These are phyloP conservation scores for Chytriomyces hyalinus DNA, from an alignment of 192 early-diverging fungal genomes.

Conservation along the genomic window DNA sequence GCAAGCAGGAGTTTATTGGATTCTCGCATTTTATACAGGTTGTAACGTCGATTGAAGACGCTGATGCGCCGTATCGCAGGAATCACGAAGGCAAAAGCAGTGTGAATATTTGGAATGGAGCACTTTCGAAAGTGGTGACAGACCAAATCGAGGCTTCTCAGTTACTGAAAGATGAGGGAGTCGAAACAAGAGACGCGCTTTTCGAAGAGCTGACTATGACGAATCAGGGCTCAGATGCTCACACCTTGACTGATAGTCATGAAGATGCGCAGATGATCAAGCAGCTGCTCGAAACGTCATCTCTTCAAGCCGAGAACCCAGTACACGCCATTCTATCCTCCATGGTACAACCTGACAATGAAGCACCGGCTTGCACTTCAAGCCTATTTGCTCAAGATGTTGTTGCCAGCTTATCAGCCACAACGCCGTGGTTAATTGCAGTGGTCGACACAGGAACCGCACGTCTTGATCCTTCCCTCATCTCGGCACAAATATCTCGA, in stretches of 20 bases:
- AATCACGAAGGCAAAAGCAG: not conserved
- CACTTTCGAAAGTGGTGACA: not conserved
- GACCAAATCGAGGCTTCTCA: not conserved
- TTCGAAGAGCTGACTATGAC: no score
- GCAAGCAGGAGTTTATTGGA: conserved; percentile 7
- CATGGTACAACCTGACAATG: not conserved
- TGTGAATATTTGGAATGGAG: not conserved
- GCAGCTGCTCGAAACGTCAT: not conserved
- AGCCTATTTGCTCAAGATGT: not conserved
- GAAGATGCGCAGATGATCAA: not conserved
- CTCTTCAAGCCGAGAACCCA: not conserved
- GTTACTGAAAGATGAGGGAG: not conserved
- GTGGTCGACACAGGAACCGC: not conserved
- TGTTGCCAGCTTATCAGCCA: not conserved
- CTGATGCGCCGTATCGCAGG: not conserved
- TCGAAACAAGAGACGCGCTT: no score
- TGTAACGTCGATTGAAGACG: not conserved
- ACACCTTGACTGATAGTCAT: no score
- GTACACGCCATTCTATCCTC: not conserved
- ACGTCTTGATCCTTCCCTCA: not conserved
- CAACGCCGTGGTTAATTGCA: conserved; percentile 5
- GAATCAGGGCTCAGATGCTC: no score
- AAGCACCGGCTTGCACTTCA: no score
- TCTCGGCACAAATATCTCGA: conserved; percentile 1
- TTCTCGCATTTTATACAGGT: conserved; percentile 3